Conservation (phyloP, 1,284 basidiomycete genomes). For the Ceratobasidium sp. region DNA sequence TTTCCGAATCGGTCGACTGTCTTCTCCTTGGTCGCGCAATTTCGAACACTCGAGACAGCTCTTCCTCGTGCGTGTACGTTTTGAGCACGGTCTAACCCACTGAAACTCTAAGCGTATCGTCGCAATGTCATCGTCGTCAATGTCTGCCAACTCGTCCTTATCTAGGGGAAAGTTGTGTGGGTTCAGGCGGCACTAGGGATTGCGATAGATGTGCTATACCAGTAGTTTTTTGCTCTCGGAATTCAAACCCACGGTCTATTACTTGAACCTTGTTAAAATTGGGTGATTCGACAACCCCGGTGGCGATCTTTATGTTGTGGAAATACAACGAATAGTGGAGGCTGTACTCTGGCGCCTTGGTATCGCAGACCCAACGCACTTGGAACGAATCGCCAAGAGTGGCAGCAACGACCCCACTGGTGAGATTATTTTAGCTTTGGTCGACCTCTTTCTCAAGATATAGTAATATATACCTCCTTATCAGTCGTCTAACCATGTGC, state of each 20-base stretch:
- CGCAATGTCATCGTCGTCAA: not conserved
- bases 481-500: too few relatives aligned
- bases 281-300: not conserved
- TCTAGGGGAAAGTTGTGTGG: not conserved
- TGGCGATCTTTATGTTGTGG: not conserved
- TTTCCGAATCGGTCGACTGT: too few relatives aligned
- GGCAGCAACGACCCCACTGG: not conserved
- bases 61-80: not conserved
- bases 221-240: not conserved
- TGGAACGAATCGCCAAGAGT: not conserved
- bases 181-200: not conserved
- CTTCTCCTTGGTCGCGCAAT: not conserved
- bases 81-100: not conserved
- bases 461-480: too few relatives aligned
- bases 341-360: not conserved
- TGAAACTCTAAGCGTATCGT: not conserved
- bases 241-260: not conserved
- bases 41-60: not conserved
- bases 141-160: not conserved
- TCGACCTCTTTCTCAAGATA: too few relatives aligned
- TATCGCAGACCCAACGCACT: not conserved
- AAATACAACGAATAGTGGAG: not conserved
- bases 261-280: not conserved
- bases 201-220: not conserved
- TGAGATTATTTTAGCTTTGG: not conserved